Conservation (phyloP, 2,329 filamentous ascomycete species). For the Sordariomycetes sp. region DNA sequence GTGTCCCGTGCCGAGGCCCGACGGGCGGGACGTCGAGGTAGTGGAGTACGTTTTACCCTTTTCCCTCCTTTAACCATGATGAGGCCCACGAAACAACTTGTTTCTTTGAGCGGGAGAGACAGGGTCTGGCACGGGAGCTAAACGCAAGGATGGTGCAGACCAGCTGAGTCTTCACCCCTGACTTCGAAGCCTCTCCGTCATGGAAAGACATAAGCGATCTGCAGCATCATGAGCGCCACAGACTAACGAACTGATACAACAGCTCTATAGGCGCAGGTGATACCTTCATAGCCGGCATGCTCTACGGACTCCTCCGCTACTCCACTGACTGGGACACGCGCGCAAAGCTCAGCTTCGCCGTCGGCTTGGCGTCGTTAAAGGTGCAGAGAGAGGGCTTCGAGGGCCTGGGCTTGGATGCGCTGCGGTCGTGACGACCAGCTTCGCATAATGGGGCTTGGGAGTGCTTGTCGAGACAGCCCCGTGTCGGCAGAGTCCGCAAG, state of each 20-base stretch:
- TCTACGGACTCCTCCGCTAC: constrained; percentile 45
- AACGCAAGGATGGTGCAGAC: neutral
- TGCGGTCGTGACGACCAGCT: neutral
- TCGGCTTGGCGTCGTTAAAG: constrained; percentile 53
- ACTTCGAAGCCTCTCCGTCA: neutral
- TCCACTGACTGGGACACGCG: constrained; percentile 30
- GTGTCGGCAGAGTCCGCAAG: neutral
- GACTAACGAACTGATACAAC: constrained; percentile 6
- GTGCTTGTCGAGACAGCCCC: neutral
- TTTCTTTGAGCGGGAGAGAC: neutral
- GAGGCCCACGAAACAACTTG: neutral
- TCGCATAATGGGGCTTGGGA: neutral
- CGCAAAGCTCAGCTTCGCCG: constrained; percentile 44
- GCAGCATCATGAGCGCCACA: neutral
- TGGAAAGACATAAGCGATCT: neutral
- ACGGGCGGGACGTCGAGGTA: constrained; percentile 24
- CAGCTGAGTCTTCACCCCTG: neutral
- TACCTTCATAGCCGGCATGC: constrained; percentile 60
- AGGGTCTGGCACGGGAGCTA: neutral
- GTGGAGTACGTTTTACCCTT: constrained; percentile 40
- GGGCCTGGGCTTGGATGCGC: constrained; percentile 23
- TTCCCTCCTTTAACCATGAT: neutral
- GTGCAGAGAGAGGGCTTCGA: constrained; percentile 54
- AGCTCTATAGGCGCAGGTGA: constrained; percentile 64
- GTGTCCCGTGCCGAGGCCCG: constrained; percentile 25